A percentile compares a stretch with the other conserved stretches of the same genome.
phyloP scores from a whole-genome alignment of 257 asterid species.

The Petunia secreta region DNA sequence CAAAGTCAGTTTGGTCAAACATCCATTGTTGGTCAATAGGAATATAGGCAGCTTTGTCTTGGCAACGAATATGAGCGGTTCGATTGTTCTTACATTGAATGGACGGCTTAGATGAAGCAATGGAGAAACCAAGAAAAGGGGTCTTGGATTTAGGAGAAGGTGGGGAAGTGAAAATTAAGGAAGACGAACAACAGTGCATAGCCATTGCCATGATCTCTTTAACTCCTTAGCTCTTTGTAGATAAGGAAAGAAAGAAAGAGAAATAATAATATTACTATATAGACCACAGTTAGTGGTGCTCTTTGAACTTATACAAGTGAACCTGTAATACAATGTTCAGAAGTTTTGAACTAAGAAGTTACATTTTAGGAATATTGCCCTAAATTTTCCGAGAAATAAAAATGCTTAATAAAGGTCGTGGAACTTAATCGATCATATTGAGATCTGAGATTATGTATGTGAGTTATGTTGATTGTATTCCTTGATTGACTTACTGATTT shows the following conservation, averaged over 20 bases:
- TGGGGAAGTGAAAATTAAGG: background rate
- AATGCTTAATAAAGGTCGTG: too few species aligned
- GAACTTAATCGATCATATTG: too few species aligned
- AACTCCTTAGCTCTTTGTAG: background rate
- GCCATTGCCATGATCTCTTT: background rate
- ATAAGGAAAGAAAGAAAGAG: background rate
- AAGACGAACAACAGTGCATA: background rate
- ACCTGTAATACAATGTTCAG: too few species aligned
- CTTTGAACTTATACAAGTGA: too few species aligned
- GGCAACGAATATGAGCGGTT: constrained; percentile 52
- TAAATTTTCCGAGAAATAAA: too few species aligned
- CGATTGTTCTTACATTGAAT: constrained; percentile 27
- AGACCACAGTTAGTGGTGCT: too few species aligned
- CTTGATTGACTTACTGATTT: too few species aligned
- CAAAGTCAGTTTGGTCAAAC: constrained; percentile 66
- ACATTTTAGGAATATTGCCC: too few species aligned
- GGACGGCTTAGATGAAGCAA: constrained; percentile 40
- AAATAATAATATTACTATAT: too few species aligned
- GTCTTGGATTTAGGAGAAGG: constrained; percentile 46
- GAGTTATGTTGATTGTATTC: too few species aligned
- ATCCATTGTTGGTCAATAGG: constrained; percentile 84
- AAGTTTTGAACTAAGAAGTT: too few species aligned
- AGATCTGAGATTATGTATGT: too few species aligned
- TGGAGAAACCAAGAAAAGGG: constrained; percentile 62
- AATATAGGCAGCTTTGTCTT: constrained; percentile 46